Evolutionary conservation across 768 basidiomycete genomes (phyloP), one percentile per base, ranked within the genome.

Genomic region (Agrocybe praecox): DNA sequence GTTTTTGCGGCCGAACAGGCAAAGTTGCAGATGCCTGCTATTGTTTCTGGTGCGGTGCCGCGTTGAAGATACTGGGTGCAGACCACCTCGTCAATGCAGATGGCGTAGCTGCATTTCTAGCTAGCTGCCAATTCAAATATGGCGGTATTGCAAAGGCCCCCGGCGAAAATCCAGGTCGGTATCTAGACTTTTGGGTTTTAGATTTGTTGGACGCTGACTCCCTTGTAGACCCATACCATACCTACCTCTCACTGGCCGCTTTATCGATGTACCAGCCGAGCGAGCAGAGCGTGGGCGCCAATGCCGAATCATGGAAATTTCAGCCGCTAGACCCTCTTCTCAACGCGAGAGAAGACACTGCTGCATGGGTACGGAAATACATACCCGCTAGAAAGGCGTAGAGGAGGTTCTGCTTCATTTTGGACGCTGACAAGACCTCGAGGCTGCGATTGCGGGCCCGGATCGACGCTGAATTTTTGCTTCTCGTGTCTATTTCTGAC

Each of bases 11-110:
- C 2, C 81, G 96, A 21, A 94, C 94, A 1, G 88, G 86, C 56
- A 99, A 99, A 73, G 77, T 80, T 4, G 83, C 89, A 6, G 96
- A 98, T 61, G 92, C 94, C 2, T 99, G 96, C 69, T 99, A 99
- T 71, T 92, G 91, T 61, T 98, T 97, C 71, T 99, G 96, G 96
- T 90, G 89, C 62, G 89, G 92, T 2, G 95, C 87, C 9, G 80
- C 92, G 0, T 71, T 98, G 10, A 72, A 82, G 94, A 88, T 96
- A 33, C 78, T 97, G 6, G 88, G 81, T 1, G 82, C 77, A 0
- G 72, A 65, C 8, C 73, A 82, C 18, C 69, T 91, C 12, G 80
- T 95, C 46, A 78, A 93, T 62, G 69, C 76, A 7, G 60, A 67
- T 18, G 75, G 81, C 1, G 80, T 95, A 47, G 78, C 80, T 2